Evolutionary conservation across 495 filamentous ascomycete species (phyloP).

Genomic region (Cercophora scortea): DNA sequence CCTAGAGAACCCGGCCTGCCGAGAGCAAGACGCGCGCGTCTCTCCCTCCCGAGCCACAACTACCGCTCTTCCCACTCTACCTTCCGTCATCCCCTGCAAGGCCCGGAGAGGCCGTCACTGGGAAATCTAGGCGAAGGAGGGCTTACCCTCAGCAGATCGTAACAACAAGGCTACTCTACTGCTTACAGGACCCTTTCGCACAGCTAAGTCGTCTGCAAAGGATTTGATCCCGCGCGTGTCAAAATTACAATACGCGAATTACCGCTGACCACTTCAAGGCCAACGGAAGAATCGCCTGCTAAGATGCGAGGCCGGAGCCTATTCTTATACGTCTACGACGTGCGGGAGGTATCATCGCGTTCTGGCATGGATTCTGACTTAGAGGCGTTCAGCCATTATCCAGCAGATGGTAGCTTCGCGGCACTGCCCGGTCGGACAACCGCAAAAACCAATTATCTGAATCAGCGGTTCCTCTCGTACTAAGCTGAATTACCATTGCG

Average conservation of each 20-base stretch:
- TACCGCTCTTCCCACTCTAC: conserved; percentile 38
- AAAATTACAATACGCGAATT: conserved; percentile 51
- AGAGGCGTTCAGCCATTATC: conserved; percentile 65
- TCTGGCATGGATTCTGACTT: conserved; percentile 62
- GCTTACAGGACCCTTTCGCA: conserved; percentile 50
- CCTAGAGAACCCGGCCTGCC: no score
- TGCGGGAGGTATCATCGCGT: conserved; percentile 52
- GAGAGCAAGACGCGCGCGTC: no score
- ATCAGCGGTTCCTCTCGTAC: conserved; percentile 64
- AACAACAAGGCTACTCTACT: conserved; percentile 59
- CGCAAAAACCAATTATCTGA: conserved; percentile 68
- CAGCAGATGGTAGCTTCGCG: conserved; percentile 52
- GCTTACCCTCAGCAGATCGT: conserved; percentile 57
- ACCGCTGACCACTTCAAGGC: conserved; percentile 20
- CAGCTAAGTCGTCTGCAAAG: conserved; percentile 59
- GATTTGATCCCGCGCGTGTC: conserved; percentile 54
- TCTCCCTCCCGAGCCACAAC: not conserved
- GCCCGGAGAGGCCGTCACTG: conserved; percentile 1
- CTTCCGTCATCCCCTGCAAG: conserved; percentile 12
- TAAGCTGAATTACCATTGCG: conserved; percentile 65
- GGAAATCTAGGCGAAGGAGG: conserved; percentile 45
- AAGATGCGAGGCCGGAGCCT: conserved; percentile 48
- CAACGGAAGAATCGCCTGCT: conserved; percentile 33
- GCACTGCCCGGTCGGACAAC: conserved; percentile 60
- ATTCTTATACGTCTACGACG: conserved; percentile 61